Base-by-base conservation (phyloP, 2,329 filamentous ascomycete species). In the Penicillium thymicola region DNA sequence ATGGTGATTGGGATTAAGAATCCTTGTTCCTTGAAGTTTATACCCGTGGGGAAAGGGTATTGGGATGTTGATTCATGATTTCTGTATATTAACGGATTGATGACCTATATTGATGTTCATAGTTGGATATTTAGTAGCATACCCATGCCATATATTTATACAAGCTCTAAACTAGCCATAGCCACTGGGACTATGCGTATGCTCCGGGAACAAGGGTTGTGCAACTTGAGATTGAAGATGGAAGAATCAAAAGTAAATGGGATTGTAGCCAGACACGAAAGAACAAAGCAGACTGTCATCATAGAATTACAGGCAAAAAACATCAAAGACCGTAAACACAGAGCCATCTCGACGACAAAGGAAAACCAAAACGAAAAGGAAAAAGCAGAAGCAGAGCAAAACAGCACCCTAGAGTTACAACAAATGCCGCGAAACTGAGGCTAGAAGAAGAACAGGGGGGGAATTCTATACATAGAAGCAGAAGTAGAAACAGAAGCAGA, bases 1-100 rank as follows among this genome's bases (percentile, higher is more conserved):
- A 75, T 50, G 74, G 75, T 27, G 77, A 78, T 59, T 80, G 77
- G 77, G 78, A 80, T 68, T 79, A 70, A 76, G 6, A 16, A 5
- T 36, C 13, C 30, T 16, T 18, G 7, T 38, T 46, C 16, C 14
- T 36, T 18, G 25, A 43, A 30, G 46, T 13, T 41, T 16, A 47
- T 41, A 49, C 10, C 21, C 23, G 2, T 21, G 27, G 14, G 8
- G 16, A 51, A 21, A 30, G n/a, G 18, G 30, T 41, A 13, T 46
- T 54, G 34, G 46, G 34, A 37, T 41, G 37, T 43, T 46, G 23
- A 32, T 50, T 47, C 25, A 30, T 46, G 49, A 38, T 53, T 53
- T 44, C 27, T 56, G 54, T 41, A 55, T 34, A 44, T 36, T 43
- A 50, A 51, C 25, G 53, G 38, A 56, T 38, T 46, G 49, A 51